Evolutionary conservation across 129 eudicot species (phyloP).

Genomic region (Saposhnikovia divaricata): DNA sequence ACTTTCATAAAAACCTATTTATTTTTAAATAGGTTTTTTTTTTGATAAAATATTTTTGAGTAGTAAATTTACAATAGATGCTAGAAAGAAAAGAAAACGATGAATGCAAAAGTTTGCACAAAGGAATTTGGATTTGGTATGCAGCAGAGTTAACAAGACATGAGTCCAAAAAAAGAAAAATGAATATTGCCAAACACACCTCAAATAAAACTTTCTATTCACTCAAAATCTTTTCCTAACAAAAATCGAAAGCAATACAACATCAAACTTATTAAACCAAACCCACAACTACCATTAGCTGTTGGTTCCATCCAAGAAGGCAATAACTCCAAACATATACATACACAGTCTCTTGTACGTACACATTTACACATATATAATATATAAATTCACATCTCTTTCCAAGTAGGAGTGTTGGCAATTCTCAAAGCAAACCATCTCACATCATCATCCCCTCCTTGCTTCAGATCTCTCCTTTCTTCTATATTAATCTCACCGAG

Average conservation of each 20-base stretch:
- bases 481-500: not conserved
- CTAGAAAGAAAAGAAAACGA: no score
- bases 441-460: slow-evolving; percentile 29
- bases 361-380: not conserved
- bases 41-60: no score
- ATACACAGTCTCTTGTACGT: not conserved
- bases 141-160: no score
- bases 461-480: slow-evolving; percentile 66
- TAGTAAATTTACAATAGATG: no score
- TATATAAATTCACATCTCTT: slow-evolving; percentile 28
- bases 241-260: not conserved
- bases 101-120: no score
- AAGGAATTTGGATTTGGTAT: no score
- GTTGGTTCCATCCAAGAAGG: no score
- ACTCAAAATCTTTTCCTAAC: not conserved
- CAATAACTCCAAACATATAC: not conserved
- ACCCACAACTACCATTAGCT: slow-evolving; percentile 13
- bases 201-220: not conserved
- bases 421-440: slow-evolving; percentile 42
- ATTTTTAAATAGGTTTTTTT: no score
- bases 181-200: not conserved
- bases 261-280: not conserved
- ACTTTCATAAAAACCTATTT: no score
- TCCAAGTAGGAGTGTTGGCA: slow-evolving; percentile 26
- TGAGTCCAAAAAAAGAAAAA: no score